These are phyloP conservation scores for Alternaria brassicicola DNA, from an alignment of 2,329 filamentous ascomycete species.

Conservation along the genomic window DNA sequence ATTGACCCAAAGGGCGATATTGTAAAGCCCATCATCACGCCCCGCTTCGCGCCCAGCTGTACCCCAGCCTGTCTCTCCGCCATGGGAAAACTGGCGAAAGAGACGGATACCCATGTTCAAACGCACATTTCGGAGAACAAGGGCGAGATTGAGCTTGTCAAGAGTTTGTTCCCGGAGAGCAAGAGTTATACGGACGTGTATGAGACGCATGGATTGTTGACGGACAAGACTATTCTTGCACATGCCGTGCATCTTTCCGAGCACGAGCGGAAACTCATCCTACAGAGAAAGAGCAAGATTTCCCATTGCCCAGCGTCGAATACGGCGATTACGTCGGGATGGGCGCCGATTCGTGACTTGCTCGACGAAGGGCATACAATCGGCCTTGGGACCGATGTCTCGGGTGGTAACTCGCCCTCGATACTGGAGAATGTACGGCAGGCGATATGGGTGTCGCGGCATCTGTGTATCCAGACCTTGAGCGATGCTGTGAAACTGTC, in stretches of 20 bases:
- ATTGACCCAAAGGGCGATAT: conserved; percentile 71
- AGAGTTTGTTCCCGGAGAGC: conserved; percentile 68
- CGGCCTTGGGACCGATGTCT: conserved; percentile 89
- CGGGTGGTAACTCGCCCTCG: conserved; percentile 81
- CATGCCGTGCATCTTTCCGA: conserved; percentile 79
- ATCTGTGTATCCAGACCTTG: conserved; percentile 63
- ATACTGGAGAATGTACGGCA: conserved; percentile 84
- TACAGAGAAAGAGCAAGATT: conserved; percentile 67
- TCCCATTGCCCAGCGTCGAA: conserved; percentile 90
- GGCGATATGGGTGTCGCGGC: conserved; percentile 77
- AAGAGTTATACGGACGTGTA: conserved; percentile 78
- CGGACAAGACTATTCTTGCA: conserved; percentile 76
- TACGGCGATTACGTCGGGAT: conserved; percentile 78
- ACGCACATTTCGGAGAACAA: conserved; percentile 90
- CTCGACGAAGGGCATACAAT: conserved; percentile 77
- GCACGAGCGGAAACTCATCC: conserved; percentile 70
- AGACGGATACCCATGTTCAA: conserved; percentile 73
- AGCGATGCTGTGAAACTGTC: conserved; percentile 66
- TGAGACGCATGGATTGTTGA: conserved; percentile 73
- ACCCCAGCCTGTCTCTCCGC: conserved; percentile 61
- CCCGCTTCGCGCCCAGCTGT: conserved; percentile 65
- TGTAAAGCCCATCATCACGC: conserved; percentile 80
- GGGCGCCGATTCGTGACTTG: conserved; percentile 75
- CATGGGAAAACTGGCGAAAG: conserved; percentile 68
- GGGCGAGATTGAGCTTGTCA: conserved; percentile 74